These are phyloP conservation scores for Globisporangium iwayamae DNA, from an alignment of 352 stramenopile genomes.

Conservation along the genomic window DNA sequence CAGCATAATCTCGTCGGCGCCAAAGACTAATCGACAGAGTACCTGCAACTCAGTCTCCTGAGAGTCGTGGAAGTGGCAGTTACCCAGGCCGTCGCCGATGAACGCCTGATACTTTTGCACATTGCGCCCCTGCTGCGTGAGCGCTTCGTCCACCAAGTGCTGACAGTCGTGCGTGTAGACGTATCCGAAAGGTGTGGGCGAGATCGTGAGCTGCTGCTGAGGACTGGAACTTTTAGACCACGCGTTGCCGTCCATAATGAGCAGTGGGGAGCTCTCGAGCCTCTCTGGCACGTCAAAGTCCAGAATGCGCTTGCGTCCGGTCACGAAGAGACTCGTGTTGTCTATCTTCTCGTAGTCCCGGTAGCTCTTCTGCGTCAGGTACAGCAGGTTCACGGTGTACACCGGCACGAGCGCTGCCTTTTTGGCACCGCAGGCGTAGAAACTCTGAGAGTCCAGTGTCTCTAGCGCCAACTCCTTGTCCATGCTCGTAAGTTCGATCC, in stretches of 20 bases:
- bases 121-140: slow-evolving; percentile 31
- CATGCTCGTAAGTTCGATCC: slow-evolving; percentile 38
- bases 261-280: slow-evolving; percentile 22
- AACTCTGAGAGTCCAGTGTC: slow-evolving; percentile 21
- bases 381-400: slow-evolving; percentile 40
- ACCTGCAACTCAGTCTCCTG: slow-evolving; percentile 36
- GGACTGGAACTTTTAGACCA: slow-evolving; percentile 26
- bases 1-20: slow-evolving; percentile 24
- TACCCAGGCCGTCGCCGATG: slow-evolving; percentile 31
- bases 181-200: slow-evolving; percentile 32
- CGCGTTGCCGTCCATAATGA: slow-evolving; percentile 28
- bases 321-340: slow-evolving; percentile 33
- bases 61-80: slow-evolving; percentile 34
- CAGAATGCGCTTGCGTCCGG: slow-evolving; percentile 23
- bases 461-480: slow-evolving; percentile 24
- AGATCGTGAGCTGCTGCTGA: neutral
- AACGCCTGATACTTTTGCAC: slow-evolving; percentile 45
- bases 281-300: slow-evolving; percentile 27
- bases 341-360: slow-evolving; percentile 40
- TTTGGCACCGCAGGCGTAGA: slow-evolving; percentile 23
- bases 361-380: slow-evolving; percentile 32
- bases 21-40: slow-evolving; percentile 34
- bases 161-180: slow-evolving; percentile 33
- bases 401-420: slow-evolving; percentile 22
- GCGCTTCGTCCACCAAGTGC: slow-evolving; percentile 21